Base-by-base conservation (phyloP, 345 rosid genomes). In the Citrus medica region DNA sequence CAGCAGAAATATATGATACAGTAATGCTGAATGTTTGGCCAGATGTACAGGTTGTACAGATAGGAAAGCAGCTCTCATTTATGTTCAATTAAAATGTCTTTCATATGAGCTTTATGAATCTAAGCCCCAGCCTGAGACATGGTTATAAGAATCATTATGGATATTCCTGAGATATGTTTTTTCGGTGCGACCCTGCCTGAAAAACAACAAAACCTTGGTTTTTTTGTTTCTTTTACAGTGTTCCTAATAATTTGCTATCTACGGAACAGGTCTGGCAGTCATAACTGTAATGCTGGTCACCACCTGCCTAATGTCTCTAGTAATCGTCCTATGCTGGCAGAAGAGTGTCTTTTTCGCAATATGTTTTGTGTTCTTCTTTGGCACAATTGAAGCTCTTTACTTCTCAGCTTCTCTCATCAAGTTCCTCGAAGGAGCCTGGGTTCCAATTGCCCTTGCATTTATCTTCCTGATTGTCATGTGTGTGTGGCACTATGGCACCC, bases 211-310 rank as follows among this genome's bases (percentile, higher is more conserved):
- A n/a, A 22, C n/a, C 13, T 33, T 62, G 12, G 5, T 1, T 76
- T 66, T 7, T 3, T 3, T 7, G 30, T 75, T 27, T 53, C 64
- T 67, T 19, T n/a, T 76, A 33, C 46, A 8, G 55, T 51, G 27
- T 62, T 81, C 13, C 71, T 76, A 61, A 63, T 40, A 67, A 51
- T 22, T 37, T 56, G 67, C 76, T 46, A 35, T 37, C 74, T 73
- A 28, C n/a, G 78, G 70, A 62, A 78, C 89, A 94, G 99, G 99
- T 77, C 88, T 96, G 93, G 99, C 99, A 21, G 97, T 96, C 80
- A 96, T 96, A 82, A 96, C 98, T 1, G 99, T 96, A 60, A 96
- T 96, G 99, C 84, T 96, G 79, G 99, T 96, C 28, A 96, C 99
- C 9, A 96, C 99, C 40, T 94, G 98, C 81, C 81, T 96, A 25